Conservation (phyloP, 108 stramenopile genomes). For the Nitzschia inconspicua region DNA sequence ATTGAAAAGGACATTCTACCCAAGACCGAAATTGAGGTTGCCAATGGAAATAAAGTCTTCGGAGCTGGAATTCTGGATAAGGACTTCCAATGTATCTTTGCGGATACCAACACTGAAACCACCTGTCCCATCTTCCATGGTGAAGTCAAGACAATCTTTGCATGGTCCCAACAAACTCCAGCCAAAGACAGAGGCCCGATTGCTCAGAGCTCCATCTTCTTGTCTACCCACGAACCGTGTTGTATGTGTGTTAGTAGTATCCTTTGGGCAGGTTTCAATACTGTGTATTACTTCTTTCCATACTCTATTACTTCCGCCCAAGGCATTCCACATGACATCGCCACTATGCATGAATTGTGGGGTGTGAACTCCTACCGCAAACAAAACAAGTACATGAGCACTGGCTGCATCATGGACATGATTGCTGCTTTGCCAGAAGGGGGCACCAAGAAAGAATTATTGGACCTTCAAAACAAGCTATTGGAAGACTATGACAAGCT, state of each 20-base stretch:
- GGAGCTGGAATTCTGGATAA: constrained; percentile 47
- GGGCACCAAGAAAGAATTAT: constrained; percentile 28
- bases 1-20: constrained; percentile 52
- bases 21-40: constrained; percentile 33
- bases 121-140: constrained; percentile 48
- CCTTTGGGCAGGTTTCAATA: constrained; percentile 49
- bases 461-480: constrained; percentile 18
- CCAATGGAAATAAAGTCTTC: constrained; percentile 52
- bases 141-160: constrained; percentile 46
- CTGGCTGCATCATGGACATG: constrained; percentile 39
- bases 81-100: constrained; percentile 8
- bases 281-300: constrained; percentile 45
- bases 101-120: constrained; percentile 40
- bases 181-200: constrained; percentile 34
- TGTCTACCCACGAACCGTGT: constrained; percentile 62
- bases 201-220: constrained; percentile 37
- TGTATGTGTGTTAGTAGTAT: constrained; percentile 59
- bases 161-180: constrained; percentile 37
- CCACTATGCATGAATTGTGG: constrained; percentile 67
- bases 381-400: constrained; percentile 44
- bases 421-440: constrained; percentile 33
- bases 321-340: constrained; percentile 59
- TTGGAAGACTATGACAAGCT: constrained; percentile 35
- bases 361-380: constrained; percentile 56
- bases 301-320: constrained; percentile 44